Conservation (phyloP, 2,329 filamentous ascomycete genomes). For the Penicillium sp. region DNA sequence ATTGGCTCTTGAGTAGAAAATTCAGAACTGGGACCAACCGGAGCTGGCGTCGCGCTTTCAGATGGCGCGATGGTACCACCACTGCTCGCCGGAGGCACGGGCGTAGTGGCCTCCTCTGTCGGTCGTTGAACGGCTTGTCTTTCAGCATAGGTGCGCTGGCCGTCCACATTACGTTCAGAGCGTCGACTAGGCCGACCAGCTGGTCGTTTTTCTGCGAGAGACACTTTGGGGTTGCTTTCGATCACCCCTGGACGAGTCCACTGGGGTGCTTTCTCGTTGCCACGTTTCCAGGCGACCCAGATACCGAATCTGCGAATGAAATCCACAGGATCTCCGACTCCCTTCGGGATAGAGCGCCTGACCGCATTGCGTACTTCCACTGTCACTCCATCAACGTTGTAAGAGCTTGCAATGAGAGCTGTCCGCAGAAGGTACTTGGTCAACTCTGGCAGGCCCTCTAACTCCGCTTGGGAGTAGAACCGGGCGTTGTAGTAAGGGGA, state of each 20-base stretch:
- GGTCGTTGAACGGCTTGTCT: constrained; percentile 38
- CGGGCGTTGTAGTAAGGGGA: constrained; percentile 58
- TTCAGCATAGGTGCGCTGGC: constrained; percentile 42
- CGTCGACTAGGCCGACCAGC: constrained; percentile 57
- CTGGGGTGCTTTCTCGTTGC: constrained; percentile 61
- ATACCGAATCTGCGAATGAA: constrained; percentile 61
- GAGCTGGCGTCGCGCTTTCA: constrained; percentile 25
- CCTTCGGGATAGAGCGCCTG: constrained; percentile 63
- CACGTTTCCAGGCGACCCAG: constrained; percentile 68
- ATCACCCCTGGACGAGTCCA: constrained; percentile 62
- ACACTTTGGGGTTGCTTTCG: constrained; percentile 51
- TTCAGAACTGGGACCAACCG: constrained; percentile 16
- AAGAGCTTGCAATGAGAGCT: constrained; percentile 61
- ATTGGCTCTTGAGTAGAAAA: constrained; percentile 28
- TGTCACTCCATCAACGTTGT: constrained; percentile 60
- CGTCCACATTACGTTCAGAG: constrained; percentile 54
- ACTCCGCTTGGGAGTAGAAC: constrained; percentile 63
- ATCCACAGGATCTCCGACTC: constrained; percentile 60
- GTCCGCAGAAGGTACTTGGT: constrained; percentile 63
- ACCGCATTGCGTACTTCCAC: constrained; percentile 60
- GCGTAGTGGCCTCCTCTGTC: constrained; percentile 26
- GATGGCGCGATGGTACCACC: constrained; percentile 21
- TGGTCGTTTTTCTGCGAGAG: constrained; percentile 54
- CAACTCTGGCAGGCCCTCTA: constrained; percentile 61
- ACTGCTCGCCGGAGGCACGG: constrained; percentile 15